Evolutionary conservation across 139 green algal genomes (phyloP).

Genomic region (Chloropicon primus): DNA sequence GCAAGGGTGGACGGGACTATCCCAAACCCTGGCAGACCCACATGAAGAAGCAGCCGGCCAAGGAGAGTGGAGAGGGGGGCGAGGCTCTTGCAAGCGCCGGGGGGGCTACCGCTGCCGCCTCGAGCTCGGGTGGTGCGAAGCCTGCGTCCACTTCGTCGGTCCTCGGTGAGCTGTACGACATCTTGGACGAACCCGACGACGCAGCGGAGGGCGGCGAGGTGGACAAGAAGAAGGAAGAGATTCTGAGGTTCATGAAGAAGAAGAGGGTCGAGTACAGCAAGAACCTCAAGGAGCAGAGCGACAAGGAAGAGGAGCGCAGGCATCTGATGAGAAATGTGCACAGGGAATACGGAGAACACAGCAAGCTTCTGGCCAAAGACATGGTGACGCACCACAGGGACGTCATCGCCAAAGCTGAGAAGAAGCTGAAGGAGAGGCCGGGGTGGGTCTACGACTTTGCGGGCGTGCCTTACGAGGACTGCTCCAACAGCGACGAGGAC

Average conservation of each 20-base stretch:
- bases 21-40: background rate
- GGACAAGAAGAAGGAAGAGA: background rate
- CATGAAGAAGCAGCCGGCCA: background rate
- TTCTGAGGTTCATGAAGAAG: background rate
- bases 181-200: background rate
- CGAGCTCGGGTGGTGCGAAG: too few species aligned
- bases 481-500: background rate
- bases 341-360: background rate
- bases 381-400: background rate
- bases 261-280: background rate
- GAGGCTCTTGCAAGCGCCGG: background rate
- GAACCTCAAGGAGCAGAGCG: background rate
- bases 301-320: background rate
- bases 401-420: background rate
- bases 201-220: background rate
- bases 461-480: background rate
- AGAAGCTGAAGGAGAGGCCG: background rate
- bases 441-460: background rate
- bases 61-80: background rate
- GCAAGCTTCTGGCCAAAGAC: background rate
- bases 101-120: too few species aligned
- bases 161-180: background rate
- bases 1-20: background rate
- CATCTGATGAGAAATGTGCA: background rate
- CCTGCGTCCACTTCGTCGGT: background rate